Conservation (phyloP, 164 flowering plant genomes). For the Hamamelis virginiana region DNA sequence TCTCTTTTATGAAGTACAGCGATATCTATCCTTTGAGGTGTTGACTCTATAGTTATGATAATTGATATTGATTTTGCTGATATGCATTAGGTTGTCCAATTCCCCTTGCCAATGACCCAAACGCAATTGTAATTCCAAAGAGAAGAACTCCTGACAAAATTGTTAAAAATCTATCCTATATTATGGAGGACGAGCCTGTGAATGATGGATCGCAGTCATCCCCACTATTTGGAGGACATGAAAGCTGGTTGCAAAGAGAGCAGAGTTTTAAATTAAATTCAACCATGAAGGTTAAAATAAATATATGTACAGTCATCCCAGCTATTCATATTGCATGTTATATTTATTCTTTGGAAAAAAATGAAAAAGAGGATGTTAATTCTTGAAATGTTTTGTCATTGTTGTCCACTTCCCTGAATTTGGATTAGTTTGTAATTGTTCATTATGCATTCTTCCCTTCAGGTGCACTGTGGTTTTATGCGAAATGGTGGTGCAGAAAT, state of each 20-base stretch:
- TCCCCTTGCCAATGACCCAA: constrained; percentile 70
- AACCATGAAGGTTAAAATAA: constrained; percentile 69
- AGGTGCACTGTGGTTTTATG: constrained; percentile 98
- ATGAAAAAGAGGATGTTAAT: neutral
- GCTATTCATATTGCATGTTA: no score
- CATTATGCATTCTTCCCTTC: constrained; percentile 16
- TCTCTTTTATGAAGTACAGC: neutral
- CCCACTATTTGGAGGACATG: constrained; percentile 88
- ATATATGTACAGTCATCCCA: neutral
- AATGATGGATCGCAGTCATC: constrained; percentile 41
- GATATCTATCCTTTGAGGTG: neutral
- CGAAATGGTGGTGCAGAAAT: constrained; percentile 88
- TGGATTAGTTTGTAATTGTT: neutral
- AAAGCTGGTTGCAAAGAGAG: constrained; percentile 77
- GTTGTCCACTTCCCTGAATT: constrained; percentile 1
- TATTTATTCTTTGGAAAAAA: neutral
- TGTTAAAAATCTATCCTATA: constrained; percentile 58
- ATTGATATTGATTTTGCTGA: constrained; percentile 9
- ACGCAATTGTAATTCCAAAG: constrained; percentile 63
- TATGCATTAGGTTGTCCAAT: constrained; percentile 71
- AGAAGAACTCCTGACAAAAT: constrained; percentile 52
- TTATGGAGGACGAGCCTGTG: constrained; percentile 50
- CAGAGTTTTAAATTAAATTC: constrained; percentile 71
- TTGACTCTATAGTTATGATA: neutral
- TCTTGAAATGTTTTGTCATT: neutral